Conservation (phyloP, 768 basidiomycete species). For the Mycena filopes region DNA sequence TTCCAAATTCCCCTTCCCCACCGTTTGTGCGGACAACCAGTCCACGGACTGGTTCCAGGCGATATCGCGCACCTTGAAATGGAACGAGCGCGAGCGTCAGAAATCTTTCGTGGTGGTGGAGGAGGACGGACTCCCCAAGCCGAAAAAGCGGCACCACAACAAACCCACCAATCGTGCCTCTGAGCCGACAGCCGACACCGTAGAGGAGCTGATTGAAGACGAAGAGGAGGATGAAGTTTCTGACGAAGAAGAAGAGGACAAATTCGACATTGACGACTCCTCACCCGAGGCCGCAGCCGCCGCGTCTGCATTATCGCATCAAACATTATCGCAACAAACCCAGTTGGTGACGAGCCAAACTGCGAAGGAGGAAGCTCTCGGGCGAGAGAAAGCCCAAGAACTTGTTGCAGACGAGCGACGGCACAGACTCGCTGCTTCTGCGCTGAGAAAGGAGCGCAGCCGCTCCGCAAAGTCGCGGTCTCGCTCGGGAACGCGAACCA, state of each 20-base stretch:
- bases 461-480: conserved; percentile 57
- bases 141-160: conserved; percentile 40
- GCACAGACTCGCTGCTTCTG: conserved; percentile 44
- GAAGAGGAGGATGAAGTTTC: conserved; percentile 63
- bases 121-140: conserved; percentile 69
- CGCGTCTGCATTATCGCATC: conserved; percentile 14
- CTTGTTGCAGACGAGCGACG: conserved; percentile 40
- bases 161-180: conserved; percentile 33
- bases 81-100: conserved; percentile 99
- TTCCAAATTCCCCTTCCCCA: conserved; percentile 97
- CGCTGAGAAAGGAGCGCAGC: conserved; percentile 45
- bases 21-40: conserved; percentile 97
- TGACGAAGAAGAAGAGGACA: conserved; percentile 64
- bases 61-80: conserved; percentile 95
- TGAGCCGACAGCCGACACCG: conserved; percentile 25
- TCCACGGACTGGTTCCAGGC: conserved; percentile 99
- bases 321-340: conserved; percentile 15
- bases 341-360: conserved; percentile 28
- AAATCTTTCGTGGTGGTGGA: conserved; percentile 99
- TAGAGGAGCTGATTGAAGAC: conserved; percentile 50
- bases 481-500: conserved; percentile 65
- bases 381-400: conserved; percentile 44
- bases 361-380: conserved; percentile 36
- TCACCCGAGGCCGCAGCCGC: conserved; percentile 62
- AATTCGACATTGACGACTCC: conserved; percentile 95